Base-by-base conservation (phyloP, 192 early-diverging fungal species). In the Haplosporangium gracile region DNA sequence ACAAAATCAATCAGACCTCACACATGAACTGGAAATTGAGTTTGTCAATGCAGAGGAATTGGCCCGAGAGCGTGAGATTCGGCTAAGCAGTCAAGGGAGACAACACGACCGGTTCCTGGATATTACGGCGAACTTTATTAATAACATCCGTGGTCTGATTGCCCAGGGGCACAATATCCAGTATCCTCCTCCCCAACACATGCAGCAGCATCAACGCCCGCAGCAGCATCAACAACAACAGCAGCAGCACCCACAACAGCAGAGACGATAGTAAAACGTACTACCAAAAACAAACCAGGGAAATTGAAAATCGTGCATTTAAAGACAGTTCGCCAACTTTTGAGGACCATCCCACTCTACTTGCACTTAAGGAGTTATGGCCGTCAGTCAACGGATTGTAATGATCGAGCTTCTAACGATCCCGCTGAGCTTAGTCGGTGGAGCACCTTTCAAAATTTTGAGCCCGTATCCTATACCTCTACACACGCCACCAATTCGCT, bases 1-100 rank as follows among this genome's bases (percentile, higher is more conserved):
- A 34, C 29, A 45, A 45, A 26, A 76, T 38, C 53, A 43, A 81
- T 22, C 74, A 18, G 93, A 94, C 55, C 82, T 95, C 11, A 90
- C 92, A 16, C 97, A 98, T 86, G 97, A 98, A 82, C 89, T 97
- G 49, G 97, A 98, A 82, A 77, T 97, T 47, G 97, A 98, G 85
- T 94, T 98, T 78, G 87, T 94, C 5, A 81, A 91, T 22, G 87
- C 92, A 22, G 85, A 90, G 39, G 60, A 85, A 34, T 83, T 96
- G 69, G 78, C 93, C 10, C 83, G 84, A 16, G 96, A 97, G 83
- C 92, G 93, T 57, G 94, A 94, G 49, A 80, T 93, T 20, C 93
- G 93, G 42, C 49, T 77, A 57, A 86, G 47, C 29, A 71, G 84
- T 65, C 26, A 55, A 36, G 82, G 86, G 34, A 84, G 89, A 72